Evolutionary conservation across 2,329 filamentous ascomycete species (phyloP).

Genomic region (Amphichorda felina): DNA sequence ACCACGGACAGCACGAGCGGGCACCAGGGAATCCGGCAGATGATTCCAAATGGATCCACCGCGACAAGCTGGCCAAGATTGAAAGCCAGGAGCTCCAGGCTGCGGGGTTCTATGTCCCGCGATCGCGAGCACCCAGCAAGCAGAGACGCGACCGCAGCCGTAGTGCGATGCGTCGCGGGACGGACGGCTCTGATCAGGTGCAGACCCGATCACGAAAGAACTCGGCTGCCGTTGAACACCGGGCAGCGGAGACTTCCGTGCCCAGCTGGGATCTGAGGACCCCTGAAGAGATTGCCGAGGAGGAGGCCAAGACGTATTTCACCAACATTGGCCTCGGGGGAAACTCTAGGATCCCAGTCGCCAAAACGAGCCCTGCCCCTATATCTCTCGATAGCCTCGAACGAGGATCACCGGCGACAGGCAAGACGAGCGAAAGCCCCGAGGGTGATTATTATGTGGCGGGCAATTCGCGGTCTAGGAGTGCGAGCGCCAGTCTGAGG

Average conservation of each 20-base stretch:
- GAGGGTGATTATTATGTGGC: conserved; percentile 51
- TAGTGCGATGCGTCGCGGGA: conserved; percentile 19
- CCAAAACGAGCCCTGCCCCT: conserved; percentile 67
- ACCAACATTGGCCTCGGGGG: conserved; percentile 41
- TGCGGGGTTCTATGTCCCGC: conserved; percentile 55
- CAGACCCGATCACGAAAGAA: conserved; percentile 28
- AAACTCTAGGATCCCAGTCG: conserved; percentile 77
- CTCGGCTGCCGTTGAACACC: conserved; percentile 27
- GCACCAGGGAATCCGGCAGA: conserved; percentile 25
- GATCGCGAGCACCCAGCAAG: conserved; percentile 39
- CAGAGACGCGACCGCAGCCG: conserved; percentile 24
- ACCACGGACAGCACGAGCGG: conserved; percentile 13
- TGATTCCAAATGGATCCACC: conserved; percentile 71
- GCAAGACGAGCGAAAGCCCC: conserved; percentile 41
- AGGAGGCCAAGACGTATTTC: conserved; percentile 39
- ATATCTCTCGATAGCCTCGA: conserved; percentile 62
- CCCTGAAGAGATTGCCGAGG: conserved; percentile 64
- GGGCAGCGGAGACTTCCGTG: conserved; percentile 23
- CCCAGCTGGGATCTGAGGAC: conserved; percentile 61
- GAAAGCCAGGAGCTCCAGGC: conserved; percentile 72
- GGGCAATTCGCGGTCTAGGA: conserved; percentile 57
- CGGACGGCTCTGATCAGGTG: conserved; percentile 17
- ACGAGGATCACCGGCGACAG: conserved; percentile 55
- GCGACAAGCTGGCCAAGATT: conserved; percentile 72
- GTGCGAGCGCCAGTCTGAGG: conserved; percentile 47